Evolutionary conservation across 75 land plant genomes (phyloP), one percentile per base, ranked within the genome.

Genomic region (Sequoia sempervirens): DNA sequence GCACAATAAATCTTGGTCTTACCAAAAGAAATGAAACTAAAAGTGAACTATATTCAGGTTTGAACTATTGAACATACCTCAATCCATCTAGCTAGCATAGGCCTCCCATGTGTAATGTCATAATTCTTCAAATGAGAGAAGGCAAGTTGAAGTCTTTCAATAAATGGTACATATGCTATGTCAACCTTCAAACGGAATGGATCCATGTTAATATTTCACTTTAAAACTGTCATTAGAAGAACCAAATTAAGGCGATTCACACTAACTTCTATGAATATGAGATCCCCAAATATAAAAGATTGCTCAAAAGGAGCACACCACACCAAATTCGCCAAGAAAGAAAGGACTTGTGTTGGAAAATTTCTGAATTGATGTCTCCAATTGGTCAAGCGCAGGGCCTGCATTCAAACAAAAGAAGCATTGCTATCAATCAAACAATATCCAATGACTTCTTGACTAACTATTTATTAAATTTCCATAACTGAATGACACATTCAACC

Each of bases 151-250:
- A 87, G 91, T 83, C 97, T 92, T 79, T 92, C 97, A 61, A 95
- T 85, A 64, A 95, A 95, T 15, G 97, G 97, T 82, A 89, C 95
- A 90, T 93, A 95, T 43, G 91, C 94, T 81, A 95, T 89, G 83
- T 95, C 95, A 68, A 92, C 97, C 95, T 93, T 61, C 66, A 61
- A 61, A 61, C 26, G 66, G n/a, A 61, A 61, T 61, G 66, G 66
- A 26, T 61, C 26, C 66, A 61, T 23, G 7, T 61, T 26, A 61
- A 61, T 23, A 61, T 23, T 20, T 61, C 66, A 23, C 8, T 1
- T 5, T 20, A 61, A 61, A 20, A 61, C 7, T 23, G 66, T 20
- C 26, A 61, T 61, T 61, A 20, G 26, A 26, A 23, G 26, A 61
- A 61, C 7, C 28, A 61, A 61, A 61, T 23, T 20, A 61, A 23